Conservation (phyloP, 495 filamentous ascomycete genomes). For the Aspergillus baeticus region DNA sequence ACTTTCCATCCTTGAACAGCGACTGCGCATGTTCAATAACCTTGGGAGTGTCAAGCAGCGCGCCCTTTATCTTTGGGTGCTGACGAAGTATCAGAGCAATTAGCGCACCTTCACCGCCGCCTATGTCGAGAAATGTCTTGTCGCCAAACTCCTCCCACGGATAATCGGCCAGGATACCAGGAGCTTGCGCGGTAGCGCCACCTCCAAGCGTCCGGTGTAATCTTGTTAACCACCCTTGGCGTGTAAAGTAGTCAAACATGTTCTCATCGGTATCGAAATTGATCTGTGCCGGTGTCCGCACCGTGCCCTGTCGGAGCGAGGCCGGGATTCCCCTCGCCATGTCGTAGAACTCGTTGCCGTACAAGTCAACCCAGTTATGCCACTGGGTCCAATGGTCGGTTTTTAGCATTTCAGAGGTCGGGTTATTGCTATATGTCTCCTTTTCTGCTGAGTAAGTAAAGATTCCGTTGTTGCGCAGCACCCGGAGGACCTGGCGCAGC, state of each 20-base stretch:
- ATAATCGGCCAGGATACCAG: constrained; percentile 7
- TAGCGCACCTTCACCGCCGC: not conserved
- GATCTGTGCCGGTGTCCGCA: constrained; percentile 1
- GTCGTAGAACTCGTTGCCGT: constrained; percentile 1
- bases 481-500: not conserved
- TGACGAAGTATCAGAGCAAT: not conserved
- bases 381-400: constrained; percentile 2
- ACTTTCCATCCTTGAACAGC: not conserved
- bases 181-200: constrained; percentile 2
- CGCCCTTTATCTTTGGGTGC: not conserved
- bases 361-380: constrained; percentile 1
- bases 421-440: not conserved
- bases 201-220: not conserved
- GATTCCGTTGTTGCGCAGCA: not conserved
- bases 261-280: constrained; percentile 2
- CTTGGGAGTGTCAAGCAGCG: not conserved
- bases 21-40: not conserved
- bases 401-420: not conserved
- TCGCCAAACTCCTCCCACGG: constrained; percentile 5
- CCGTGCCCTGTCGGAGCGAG: not conserved
- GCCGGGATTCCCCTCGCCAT: not conserved
- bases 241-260: constrained; percentile 1
- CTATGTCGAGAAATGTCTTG: constrained; percentile 3
- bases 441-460: not conserved
- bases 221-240: not conserved